phyloP scores from a whole-genome alignment of 202 grass and related monocot species.

The Zizania palustris region DNA sequence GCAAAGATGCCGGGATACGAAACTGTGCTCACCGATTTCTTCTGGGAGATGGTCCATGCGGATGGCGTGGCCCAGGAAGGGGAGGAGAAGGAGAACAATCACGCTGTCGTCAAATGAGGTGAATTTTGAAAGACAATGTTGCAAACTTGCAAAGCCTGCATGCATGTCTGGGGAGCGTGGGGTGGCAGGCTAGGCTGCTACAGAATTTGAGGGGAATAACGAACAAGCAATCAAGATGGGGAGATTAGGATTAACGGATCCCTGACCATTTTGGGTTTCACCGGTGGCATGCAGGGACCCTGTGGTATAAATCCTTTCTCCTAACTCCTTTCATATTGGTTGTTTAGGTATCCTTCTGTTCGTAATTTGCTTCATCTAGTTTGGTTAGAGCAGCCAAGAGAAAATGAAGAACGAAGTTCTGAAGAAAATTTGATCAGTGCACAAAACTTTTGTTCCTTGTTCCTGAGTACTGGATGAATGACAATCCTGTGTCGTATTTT shows the following conservation, averaged over 20 bases:
- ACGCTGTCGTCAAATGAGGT: constrained; percentile 45
- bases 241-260: constrained; percentile 10
- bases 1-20: constrained; percentile 96
- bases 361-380: constrained; percentile 48
- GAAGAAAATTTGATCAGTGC: constrained; percentile 36
- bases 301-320: constrained; percentile 60
- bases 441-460: constrained; percentile 42
- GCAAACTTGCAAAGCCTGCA: constrained; percentile 40
- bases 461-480: constrained; percentile 46
- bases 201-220: constrained; percentile 41
- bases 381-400: constrained; percentile 46
- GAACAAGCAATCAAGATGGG: constrained; percentile 28
- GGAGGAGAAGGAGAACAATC: constrained; percentile 42
- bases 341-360: constrained; percentile 51
- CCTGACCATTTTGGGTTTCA: constrained; percentile 42
- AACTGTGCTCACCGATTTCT: constrained; percentile 75
- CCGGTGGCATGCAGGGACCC: constrained; percentile 5
- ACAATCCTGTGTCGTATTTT: background rate
- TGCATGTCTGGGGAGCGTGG: constrained; percentile 32
- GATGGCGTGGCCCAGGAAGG: constrained; percentile 26
- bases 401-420: constrained; percentile 19
- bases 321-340: constrained; percentile 46
- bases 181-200: constrained; percentile 22
- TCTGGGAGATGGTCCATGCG: constrained; percentile 69
- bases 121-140: constrained; percentile 2